phyloP scores from a whole-genome alignment of 257 asterid genomes.

The Pogostemon cablin region DNA sequence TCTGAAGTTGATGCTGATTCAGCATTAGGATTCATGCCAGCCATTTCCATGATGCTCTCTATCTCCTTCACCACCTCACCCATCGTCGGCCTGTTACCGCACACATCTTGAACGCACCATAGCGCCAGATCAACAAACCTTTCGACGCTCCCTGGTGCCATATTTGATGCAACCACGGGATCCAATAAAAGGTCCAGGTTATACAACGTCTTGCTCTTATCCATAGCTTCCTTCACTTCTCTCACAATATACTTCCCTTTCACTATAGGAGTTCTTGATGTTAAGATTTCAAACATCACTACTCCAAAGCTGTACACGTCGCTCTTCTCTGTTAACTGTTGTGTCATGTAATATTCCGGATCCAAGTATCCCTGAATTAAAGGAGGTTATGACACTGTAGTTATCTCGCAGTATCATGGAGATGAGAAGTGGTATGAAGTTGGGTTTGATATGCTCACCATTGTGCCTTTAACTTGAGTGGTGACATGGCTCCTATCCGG shows the following conservation, averaged over 20 bases:
- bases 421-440: not conserved
- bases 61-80: constrained; percentile 83
- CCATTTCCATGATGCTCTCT: constrained; percentile 69
- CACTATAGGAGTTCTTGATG: constrained; percentile 71
- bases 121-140: constrained; percentile 70
- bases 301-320: constrained; percentile 92
- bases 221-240: constrained; percentile 64
- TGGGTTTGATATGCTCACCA: constrained; percentile 48
- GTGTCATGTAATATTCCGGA: constrained; percentile 95
- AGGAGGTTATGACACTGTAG: too few relatives aligned
- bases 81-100: constrained; percentile 68
- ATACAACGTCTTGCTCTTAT: constrained; percentile 59
- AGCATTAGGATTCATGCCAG: constrained; percentile 71
- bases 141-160: constrained; percentile 59
- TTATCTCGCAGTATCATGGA: too few relatives aligned
- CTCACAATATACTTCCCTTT: constrained; percentile 78
- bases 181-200: constrained; percentile 70
- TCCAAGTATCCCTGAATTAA: constrained; percentile 80
- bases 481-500: constrained; percentile 69
- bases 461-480: constrained; percentile 98
- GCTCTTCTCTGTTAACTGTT: constrained; percentile 84
- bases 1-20: constrained; percentile 86
- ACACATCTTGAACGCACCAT: constrained; percentile 67
- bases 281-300: constrained; percentile 64
- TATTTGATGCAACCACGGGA: constrained; percentile 57